phyloP scores from a whole-genome alignment of 495 filamentous ascomycete genomes.

The Neurospora sp. region DNA sequence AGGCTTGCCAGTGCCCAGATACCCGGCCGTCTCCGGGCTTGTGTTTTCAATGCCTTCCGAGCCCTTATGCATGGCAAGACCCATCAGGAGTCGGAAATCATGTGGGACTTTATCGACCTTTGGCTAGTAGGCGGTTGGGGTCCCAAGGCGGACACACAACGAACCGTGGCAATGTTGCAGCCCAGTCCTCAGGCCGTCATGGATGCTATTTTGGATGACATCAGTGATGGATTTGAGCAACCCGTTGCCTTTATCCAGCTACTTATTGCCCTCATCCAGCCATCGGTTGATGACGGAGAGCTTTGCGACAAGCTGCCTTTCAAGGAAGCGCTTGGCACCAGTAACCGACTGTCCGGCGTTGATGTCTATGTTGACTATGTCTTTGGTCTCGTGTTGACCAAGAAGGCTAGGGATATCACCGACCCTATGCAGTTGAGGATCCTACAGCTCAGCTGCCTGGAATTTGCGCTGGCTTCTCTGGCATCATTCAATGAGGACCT shows the following conservation, averaged over 20 bases:
- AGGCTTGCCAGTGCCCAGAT: constrained; percentile 58
- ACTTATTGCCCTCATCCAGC: constrained; percentile 55
- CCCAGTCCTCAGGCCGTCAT: constrained; percentile 34
- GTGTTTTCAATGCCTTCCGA: constrained; percentile 57
- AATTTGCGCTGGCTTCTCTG: constrained; percentile 66
- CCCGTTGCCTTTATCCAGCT: constrained; percentile 71
- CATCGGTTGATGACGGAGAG: constrained; percentile 42
- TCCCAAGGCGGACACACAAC: constrained; percentile 22
- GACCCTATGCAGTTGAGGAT: constrained; percentile 55
- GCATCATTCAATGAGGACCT: constrained; percentile 85
- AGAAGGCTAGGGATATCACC: constrained; percentile 47
- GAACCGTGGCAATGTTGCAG: constrained; percentile 23
- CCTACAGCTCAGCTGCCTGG: constrained; percentile 64
- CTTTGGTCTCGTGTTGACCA: constrained; percentile 59
- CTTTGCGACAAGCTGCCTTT: constrained; percentile 74
- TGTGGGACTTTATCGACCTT: constrained; percentile 63
- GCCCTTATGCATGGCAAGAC: constrained; percentile 59
- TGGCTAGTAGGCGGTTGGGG: constrained; percentile 53
- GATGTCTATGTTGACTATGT: constrained; percentile 89
- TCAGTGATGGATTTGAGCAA: constrained; percentile 66
- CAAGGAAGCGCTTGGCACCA: constrained; percentile 73
- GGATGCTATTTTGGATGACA: constrained; percentile 45
- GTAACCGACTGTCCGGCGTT: constrained; percentile 73
- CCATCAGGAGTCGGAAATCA: constrained; percentile 43
- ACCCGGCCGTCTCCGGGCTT: constrained; percentile 63